phyloP scores from a whole-genome alignment of 495 filamentous ascomycete species.

The Neurospora sp. region DNA sequence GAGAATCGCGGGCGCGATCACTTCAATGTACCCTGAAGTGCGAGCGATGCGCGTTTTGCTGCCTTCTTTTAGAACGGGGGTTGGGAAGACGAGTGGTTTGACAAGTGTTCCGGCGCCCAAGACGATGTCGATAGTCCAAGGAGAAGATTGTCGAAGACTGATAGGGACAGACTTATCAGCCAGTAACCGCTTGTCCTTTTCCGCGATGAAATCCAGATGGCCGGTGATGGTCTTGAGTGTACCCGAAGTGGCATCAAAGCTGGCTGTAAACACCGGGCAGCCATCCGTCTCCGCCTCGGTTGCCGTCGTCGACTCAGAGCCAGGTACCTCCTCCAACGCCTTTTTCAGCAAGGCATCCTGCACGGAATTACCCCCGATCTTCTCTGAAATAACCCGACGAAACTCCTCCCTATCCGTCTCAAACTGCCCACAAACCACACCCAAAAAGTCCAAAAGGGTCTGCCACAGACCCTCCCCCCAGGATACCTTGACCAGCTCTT shows the following conservation, averaged over 20 bases:
- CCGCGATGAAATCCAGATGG: constrained; percentile 18
- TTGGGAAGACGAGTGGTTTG: constrained; percentile 27
- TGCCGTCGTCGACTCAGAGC: background rate
- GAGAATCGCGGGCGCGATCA: constrained; percentile 17
- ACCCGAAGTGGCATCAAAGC: background rate
- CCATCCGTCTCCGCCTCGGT: background rate
- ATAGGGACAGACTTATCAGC: constrained; percentile 17
- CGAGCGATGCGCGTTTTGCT: constrained; percentile 34
- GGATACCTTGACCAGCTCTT: background rate
- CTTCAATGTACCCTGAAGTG: constrained; percentile 35
- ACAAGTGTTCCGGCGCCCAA: constrained; percentile 9
- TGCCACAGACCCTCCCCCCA: background rate
- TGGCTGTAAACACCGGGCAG: constrained; percentile 1
- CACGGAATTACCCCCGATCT: background rate
- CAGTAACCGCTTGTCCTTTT: constrained; percentile 18
- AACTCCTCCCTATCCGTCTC: background rate
- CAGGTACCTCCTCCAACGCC: background rate
- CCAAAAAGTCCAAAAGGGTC: background rate
- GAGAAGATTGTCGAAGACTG: constrained; percentile 18
- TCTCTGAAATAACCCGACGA: background rate
- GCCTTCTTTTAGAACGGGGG: constrained; percentile 25
- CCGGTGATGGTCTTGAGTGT: constrained; percentile 16
- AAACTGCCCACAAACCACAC: background rate
- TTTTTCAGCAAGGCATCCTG: background rate
- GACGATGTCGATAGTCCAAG: constrained; percentile 24